Base-by-base conservation (phyloP, 106 monocot species). In the Posidonia australis region DNA sequence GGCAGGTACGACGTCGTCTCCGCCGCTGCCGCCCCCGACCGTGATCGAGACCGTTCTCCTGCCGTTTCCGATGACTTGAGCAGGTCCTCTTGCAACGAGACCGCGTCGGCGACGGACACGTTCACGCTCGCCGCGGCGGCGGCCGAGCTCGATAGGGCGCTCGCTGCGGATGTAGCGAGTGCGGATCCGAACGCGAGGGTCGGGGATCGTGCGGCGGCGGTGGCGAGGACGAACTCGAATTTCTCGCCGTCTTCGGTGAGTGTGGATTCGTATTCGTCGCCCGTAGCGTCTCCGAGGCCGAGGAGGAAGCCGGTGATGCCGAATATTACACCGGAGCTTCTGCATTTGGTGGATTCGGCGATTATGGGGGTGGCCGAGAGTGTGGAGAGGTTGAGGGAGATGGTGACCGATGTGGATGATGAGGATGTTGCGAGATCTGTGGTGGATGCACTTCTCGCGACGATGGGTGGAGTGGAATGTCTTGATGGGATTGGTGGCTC, bases 401-500 rank as follows among this genome's bases (percentile, higher is more conserved):
- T 79, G 69, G 73, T 86, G 1, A 74, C 74, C 2, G 67, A 51
- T 1, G 67, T 62, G 5, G 76, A 47, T 19, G 20, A 60, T 22
- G 76, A 69, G 1, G 80, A 72, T 31, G 48, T 78, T 11, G 69
- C 87, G 9, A 68, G 70, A 30, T 74, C 80, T 0, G 80, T 87
- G 11, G 96, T 96, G 14, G 90, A 96, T 36, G 90, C 83, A 10
- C 82, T 96, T 20, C 82, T 96, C 0, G 80, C 46, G 0, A 96
- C 96, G 0, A 90, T 90, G 86, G 90, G 84, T 4, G 88, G 88
- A 43, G 81, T 76, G 0, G 89, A 94, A 7, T 74, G 76, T 51
- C 30, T 86, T 5, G 89, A 86, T 25, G 83, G 83, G 30, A 69
- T 54, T 14, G 54, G 29, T 0, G 22, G 19, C 24, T 27, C 49